Base-by-base conservation (phyloP, 192 early-diverging fungal genomes). In the Endogone sp. region DNA sequence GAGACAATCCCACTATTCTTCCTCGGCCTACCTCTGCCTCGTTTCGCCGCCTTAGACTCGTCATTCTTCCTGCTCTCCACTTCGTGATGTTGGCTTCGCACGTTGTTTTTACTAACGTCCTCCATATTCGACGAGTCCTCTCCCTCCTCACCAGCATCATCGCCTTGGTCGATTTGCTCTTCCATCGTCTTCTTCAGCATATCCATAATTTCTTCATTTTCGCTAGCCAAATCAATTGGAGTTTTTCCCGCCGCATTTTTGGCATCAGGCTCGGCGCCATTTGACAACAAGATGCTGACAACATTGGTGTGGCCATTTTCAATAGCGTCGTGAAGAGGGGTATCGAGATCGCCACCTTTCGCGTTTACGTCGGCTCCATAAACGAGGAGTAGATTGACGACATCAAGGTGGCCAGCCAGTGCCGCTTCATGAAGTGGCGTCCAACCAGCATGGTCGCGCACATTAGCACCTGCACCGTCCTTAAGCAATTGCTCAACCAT, bases 401-500 rank as follows among this genome's bases (percentile, higher is more conserved):
- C 81, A 30, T 83, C 74, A 11, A 64, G 24, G 31, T 79, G 78
- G 2, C 89, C 89, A 21, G 82, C 76, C 2, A 90, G 79, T 25
- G 89, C 79, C 21, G 88, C 84, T 71, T 89, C 79, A 68, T 92
- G 90, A 21, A 92, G 56, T 4, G 88, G 87, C 9, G 87, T 90
- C 72, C 85, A 81, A 3, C 88, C 88, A 28, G 88, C 86, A 63
- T 91, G 81, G 58, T 91, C 89, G 29, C 68, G 80, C 56, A 83
- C 79, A 49, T 86, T 84, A 3, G 85, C 73, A 29, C 87, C 82
- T 2, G 84, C 85, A 20, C 89, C 89, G 27, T 84, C 83, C 61
- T 85, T 80, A 54, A 91, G 64, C 2, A 91, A 69, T 21, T 64
- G 75, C 2, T 80, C 69, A 6, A 85, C 81, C 60, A 80, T 76